Percentiles rank a stretch among this genome's conserved stretches.
These are phyloP conservation scores for Diaporthe sp. DNA, from an alignment of 2,329 filamentous ascomycete species.

Conservation along the genomic window DNA sequence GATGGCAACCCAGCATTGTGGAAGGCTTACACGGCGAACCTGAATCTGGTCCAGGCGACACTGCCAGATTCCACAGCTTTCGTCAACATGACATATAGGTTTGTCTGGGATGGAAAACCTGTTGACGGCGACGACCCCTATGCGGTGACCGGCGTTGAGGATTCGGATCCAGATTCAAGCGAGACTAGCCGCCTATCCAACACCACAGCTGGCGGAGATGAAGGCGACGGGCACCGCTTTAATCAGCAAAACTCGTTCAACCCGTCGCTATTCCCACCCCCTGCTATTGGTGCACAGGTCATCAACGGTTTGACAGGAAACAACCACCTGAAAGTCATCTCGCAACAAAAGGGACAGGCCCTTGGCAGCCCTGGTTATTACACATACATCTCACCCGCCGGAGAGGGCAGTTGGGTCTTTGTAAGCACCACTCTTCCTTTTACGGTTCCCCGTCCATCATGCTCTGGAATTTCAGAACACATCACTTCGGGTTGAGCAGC, in stretches of 20 bases:
- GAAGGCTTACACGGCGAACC: conserved; percentile 14
- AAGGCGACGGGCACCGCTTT: neutral
- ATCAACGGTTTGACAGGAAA: neutral
- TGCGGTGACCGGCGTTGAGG: too few species aligned
- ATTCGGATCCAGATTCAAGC: neutral
- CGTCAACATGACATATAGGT: neutral
- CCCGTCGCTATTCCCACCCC: neutral
- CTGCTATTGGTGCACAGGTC: neutral
- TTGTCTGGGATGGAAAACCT: conserved; percentile 25
- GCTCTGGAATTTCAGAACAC: too few species aligned
- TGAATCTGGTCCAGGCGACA: conserved; percentile 26
- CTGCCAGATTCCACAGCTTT: conserved; percentile 1
- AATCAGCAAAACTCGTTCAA: neutral
- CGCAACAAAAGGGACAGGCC: conserved; percentile 27
- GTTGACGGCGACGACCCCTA: neutral
- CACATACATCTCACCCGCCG: neutral
- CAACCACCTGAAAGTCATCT: conserved; percentile 8
- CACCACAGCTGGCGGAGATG: neutral
- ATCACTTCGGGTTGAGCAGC: too few species aligned
- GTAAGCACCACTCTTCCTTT: too few species aligned
- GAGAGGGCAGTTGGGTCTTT: conserved; percentile 27
- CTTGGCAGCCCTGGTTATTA: neutral
- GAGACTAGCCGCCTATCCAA: neutral
- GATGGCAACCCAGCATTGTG: neutral
- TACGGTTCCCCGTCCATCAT: too few species aligned